A percentile compares a stretch with the other conserved stretches of the same genome.
phyloP scores from a whole-genome alignment of 202 grass and related monocot genomes.

The Zoysia matrella region DNA sequence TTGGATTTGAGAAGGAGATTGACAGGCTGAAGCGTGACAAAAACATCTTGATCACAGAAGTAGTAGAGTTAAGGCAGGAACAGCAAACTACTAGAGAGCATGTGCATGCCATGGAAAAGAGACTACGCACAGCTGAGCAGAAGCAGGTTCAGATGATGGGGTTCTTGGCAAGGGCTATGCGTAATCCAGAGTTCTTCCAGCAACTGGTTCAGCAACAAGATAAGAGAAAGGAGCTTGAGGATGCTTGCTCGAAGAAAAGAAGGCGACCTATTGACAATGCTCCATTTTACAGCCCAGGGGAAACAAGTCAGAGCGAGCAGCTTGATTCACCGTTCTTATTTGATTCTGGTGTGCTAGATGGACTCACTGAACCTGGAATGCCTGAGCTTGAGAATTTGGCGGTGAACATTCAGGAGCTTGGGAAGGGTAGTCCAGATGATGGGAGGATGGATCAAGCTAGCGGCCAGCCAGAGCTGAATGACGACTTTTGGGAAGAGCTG shows the following conservation, averaged over 20 bases:
- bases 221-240: slow-evolving; percentile 78
- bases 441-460: slow-evolving; percentile 23
- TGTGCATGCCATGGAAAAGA: slow-evolving; percentile 14
- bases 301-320: slow-evolving; percentile 44
- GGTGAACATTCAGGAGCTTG: slow-evolving; percentile 54
- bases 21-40: slow-evolving; percentile 74
- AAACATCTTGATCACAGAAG: slow-evolving; percentile 76
- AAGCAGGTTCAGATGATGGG: too few relatives aligned
- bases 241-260: slow-evolving; percentile 88
- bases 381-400: slow-evolving; percentile 19
- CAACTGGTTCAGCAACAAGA: slow-evolving; percentile 72
- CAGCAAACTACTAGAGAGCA: slow-evolving; percentile 71
- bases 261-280: slow-evolving; percentile 63
- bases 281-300: slow-evolving; percentile 45
- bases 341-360: slow-evolving; percentile 35
- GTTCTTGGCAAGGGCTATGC: too few relatives aligned
- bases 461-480: slow-evolving; percentile 31
- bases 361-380: slow-evolving; percentile 45
- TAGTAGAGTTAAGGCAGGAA: slow-evolving; percentile 82
- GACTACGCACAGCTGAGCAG: too few relatives aligned
- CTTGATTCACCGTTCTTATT: slow-evolving; percentile 50
- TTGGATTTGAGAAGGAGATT: slow-evolving; percentile 83
- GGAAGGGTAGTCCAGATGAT: slow-evolving; percentile 23
- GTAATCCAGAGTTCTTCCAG: too few relatives aligned
- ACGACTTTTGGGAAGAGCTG: too few relatives aligned